Conservation (phyloP, 352 stramenopile genomes). For the Globisporangium lucens region DNA sequence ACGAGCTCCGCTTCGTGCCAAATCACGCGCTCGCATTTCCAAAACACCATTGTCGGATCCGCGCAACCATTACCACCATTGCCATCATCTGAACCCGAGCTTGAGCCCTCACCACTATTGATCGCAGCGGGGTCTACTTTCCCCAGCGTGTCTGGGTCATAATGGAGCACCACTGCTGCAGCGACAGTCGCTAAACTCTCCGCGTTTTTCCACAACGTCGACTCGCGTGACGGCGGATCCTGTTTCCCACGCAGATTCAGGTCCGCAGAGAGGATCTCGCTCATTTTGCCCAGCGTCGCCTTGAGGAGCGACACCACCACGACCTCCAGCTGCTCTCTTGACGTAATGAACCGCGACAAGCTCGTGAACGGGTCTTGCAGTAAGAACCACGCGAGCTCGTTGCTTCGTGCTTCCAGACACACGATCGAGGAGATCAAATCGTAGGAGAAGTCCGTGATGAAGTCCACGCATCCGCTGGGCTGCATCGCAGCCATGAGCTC, state of each 20-base stretch:
- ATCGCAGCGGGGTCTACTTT: slow-evolving; percentile 42
- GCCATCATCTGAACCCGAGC: slow-evolving; percentile 3
- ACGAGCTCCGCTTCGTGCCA: slow-evolving; percentile 76
- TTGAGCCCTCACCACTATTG: slow-evolving; percentile 3
- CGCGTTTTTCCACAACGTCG: slow-evolving; percentile 74
- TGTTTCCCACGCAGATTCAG: slow-evolving; percentile 61
- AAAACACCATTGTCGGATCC: slow-evolving; percentile 50
- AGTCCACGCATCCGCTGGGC: slow-evolving; percentile 53
- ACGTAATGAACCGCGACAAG: slow-evolving; percentile 62
- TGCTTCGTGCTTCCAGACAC: slow-evolving; percentile 74
- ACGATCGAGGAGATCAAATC: slow-evolving; percentile 84
- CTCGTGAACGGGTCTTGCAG: slow-evolving; percentile 77
- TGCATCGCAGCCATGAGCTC: slow-evolving; percentile 66
- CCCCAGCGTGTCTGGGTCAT: slow-evolving; percentile 71
- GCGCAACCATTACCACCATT: neutral
- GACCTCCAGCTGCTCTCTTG: slow-evolving; percentile 55
- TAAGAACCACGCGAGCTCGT: slow-evolving; percentile 79
- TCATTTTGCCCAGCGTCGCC: slow-evolving; percentile 74
- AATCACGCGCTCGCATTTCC: slow-evolving; percentile 72
- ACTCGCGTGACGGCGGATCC: slow-evolving; percentile 63
- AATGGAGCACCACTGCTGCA: slow-evolving; percentile 77
- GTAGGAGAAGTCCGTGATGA: slow-evolving; percentile 70
- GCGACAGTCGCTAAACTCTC: slow-evolving; percentile 72
- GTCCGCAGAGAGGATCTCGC: slow-evolving; percentile 67
- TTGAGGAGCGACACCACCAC: slow-evolving; percentile 75